Evolutionary conservation across 1,284 basidiomycete genomes (phyloP).

Genomic region (Xerocomus alliaceus): DNA sequence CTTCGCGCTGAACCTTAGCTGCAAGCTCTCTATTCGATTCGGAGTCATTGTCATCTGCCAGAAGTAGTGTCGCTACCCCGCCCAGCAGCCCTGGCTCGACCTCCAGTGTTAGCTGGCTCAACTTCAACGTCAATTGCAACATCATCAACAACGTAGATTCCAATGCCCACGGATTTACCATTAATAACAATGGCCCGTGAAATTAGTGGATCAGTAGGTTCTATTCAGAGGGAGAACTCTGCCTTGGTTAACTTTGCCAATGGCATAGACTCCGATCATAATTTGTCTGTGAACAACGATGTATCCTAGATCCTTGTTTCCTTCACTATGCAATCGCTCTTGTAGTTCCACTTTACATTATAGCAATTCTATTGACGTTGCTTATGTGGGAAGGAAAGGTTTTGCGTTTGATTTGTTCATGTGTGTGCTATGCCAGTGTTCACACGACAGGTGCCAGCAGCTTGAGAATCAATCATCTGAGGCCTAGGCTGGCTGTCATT

Average conservation of each 20-base stretch:
- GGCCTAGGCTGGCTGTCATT: too few relatives aligned
- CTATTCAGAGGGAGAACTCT: not conserved
- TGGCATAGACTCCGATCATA: not conserved
- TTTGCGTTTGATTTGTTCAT: not conserved
- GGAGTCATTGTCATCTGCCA: not conserved
- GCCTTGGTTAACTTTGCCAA: not conserved
- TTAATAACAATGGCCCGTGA: constrained; percentile 12
- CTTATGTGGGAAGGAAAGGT: not conserved
- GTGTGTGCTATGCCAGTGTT: not conserved
- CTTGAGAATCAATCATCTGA: too few relatives aligned
- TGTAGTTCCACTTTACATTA: constrained; percentile 12
- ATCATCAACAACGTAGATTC: constrained; percentile 2
- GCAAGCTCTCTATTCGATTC: not conserved
- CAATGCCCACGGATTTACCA: constrained; percentile 5
- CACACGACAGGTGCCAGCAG: not conserved
- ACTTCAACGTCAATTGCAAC: constrained; percentile 9
- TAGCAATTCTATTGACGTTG: not conserved
- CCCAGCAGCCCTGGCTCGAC: constrained; percentile 9
- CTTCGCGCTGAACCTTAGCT: not conserved
- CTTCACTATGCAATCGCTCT: not conserved
- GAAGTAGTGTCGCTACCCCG: not conserved
- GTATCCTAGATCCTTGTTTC: not conserved
- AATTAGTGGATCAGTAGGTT: constrained; percentile 20
- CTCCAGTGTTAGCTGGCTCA: constrained; percentile 1
- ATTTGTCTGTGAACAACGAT: not conserved